Percentiles rank a stretch among this genome's conserved stretches.
Conservation (phyloP, 164 flowering plant genomes). For the Umbellularia californica region DNA sequence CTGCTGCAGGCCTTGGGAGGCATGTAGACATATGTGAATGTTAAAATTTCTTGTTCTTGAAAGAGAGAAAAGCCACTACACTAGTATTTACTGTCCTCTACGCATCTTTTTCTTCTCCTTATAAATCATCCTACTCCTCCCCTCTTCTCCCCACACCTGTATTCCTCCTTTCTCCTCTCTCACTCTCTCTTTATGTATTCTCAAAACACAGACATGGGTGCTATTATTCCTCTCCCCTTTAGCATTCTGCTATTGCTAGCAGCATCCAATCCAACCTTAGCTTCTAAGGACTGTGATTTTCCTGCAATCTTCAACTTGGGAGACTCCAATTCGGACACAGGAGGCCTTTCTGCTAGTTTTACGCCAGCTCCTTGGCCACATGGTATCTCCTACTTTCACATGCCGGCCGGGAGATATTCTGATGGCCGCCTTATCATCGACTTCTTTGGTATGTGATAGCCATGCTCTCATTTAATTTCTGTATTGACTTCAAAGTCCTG, state of each 20-base stretch:
- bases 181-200: not conserved
- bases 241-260: not conserved
- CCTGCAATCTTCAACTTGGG: conserved; percentile 46
- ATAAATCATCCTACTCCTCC: too few species aligned
- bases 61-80: too few species aligned
- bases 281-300: not conserved
- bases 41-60: too few species aligned
- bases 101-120: not conserved
- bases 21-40: too few species aligned
- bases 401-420: conserved; percentile 40
- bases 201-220: not conserved
- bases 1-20: too few species aligned
- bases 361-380: conserved; percentile 31
- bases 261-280: not conserved
- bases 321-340: conserved; percentile 61
- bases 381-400: conserved; percentile 37
- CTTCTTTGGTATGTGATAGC: not conserved
- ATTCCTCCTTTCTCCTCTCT: not conserved
- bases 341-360: conserved; percentile 45
- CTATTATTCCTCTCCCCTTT: not conserved
- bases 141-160: not conserved
- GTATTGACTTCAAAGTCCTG: too few species aligned
- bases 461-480: too few species aligned
- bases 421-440: conserved; percentile 43
- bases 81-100: too few species aligned